These are phyloP conservation scores for Candida anutae DNA, from an alignment of 1,139 yeast species.

Conservation along the genomic window DNA sequence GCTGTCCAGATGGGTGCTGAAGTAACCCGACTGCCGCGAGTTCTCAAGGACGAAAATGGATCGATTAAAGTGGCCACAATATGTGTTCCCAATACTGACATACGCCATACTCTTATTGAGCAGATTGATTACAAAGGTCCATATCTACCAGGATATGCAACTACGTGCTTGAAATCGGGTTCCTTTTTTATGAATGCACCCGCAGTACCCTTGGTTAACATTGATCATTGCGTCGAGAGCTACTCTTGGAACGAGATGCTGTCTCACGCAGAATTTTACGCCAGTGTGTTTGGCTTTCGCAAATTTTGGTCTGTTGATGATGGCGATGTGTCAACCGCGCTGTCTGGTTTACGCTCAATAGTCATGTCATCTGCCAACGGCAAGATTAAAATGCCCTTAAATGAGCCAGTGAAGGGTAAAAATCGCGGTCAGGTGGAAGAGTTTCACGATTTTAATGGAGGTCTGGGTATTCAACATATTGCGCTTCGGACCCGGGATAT, in stretches of 20 bases:
- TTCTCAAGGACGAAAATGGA: conserved; percentile 41
- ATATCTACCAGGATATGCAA: conserved; percentile 52
- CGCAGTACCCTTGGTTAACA: conserved; percentile 26
- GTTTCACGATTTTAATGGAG: conserved; percentile 63
- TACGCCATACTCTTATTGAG: conserved; percentile 62
- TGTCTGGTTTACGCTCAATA: conserved; percentile 60
- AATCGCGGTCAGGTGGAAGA: conserved; percentile 76
- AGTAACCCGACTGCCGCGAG: conserved; percentile 35
- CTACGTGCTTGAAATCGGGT: conserved; percentile 2
- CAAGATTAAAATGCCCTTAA: conserved; percentile 67
- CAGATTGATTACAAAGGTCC: conserved; percentile 35
- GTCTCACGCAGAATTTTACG: conserved; percentile 49
- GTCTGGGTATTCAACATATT: conserved; percentile 80
- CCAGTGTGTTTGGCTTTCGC: conserved; percentile 61
- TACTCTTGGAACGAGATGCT: conserved; percentile 65
- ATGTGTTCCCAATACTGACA: conserved; percentile 51
- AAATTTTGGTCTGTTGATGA: conserved; percentile 84
- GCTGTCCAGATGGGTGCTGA: conserved; percentile 53
- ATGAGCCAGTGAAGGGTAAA: conserved; percentile 69
- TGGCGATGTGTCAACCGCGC: conserved; percentile 57
- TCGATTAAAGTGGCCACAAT: conserved; percentile 47
- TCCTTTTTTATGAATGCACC: conserved; percentile 14
- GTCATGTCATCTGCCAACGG: conserved; percentile 72
- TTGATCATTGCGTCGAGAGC: conserved; percentile 81
- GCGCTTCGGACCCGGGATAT: conserved; percentile 62